Base-by-base conservation (phyloP, 2,329 filamentous ascomycete genomes). In the Aureobasidium sp. region DNA sequence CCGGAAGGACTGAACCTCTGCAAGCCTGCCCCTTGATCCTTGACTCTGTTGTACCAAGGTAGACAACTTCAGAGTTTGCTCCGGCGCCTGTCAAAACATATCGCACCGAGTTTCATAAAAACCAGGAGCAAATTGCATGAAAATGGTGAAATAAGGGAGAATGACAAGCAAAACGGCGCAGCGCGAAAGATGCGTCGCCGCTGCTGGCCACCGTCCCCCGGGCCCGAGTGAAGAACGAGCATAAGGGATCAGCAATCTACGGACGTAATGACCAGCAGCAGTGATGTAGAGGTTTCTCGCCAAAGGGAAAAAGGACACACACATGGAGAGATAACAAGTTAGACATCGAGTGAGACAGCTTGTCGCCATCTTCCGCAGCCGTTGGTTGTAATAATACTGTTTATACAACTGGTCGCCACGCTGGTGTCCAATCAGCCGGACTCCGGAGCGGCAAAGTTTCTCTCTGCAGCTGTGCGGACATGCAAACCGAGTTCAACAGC, bases 311-410 rank as follows among this genome's bases (percentile, higher is more conserved):
- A 58, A 48, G 29, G 39, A 45, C 37, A 19, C 27, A 39, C 35
- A 35, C 39, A 8, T n/a, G 14, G 5, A 24, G 27, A 40, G 29
- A 44, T 22, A 45, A 33, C 22, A 44, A 58, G 29, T 58, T 58
- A 58, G 54, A 58, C 54, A 58, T 58, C 17, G 42, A 47, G 22
- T 58, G 54, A 58, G 54, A 58, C 54, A 58, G 42, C 29, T 48
- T 42, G 42, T 58, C 40, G 54, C 54, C 40, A 58, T 58, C 54
- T 58, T 58, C 40, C 31, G 54, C 39, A 29, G 31, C 54, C 54
- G 54, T 58, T 58, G 40, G 31, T 42, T 44, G 54, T 58, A 58
- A 58, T 58, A 58, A 48, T 47, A 58, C 54, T 44, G 54, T 58
- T 58, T 29, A 15, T 17, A 27, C 14, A 35, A 54, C 27, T 48